Evolutionary conservation across 148 eudicot genomes (phyloP).

Genomic region (Dianthus caryophyllus): DNA sequence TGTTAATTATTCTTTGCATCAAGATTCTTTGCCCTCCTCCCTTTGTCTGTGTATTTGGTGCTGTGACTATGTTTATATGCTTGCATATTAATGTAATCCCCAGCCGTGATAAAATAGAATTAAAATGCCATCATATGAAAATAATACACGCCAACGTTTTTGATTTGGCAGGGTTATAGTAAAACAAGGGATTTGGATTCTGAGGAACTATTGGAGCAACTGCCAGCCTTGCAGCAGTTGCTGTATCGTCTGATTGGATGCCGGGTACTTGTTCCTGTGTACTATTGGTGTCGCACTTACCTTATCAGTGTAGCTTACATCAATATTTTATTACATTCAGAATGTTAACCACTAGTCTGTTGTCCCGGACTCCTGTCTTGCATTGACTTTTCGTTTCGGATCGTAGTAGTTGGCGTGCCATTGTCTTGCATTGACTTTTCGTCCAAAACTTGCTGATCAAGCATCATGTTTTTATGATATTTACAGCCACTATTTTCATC

Average conservation of each 20-base stretch:
- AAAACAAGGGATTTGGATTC: constrained; percentile 82
- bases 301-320: too few species aligned
- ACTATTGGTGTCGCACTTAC: background rate
- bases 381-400: background rate
- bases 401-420: background rate
- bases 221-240: constrained; percentile 92
- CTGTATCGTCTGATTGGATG: constrained; percentile 87
- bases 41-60: background rate
- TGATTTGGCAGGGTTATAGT: constrained; percentile 62
- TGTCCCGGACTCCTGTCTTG: too few species aligned
- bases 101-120: background rate
- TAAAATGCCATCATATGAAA: background rate
- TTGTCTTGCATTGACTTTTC: background rate
- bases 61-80: background rate
- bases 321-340: background rate
- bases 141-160: constrained; percentile 3
- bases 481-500: background rate
- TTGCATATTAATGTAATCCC: background rate
- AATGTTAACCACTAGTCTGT: background rate
- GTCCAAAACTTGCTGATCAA: background rate
- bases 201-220: constrained; percentile 79
- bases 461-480: background rate
- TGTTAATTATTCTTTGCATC: background rate
- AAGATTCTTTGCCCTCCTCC: background rate
- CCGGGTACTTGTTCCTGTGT: constrained; percentile 47